Base-by-base conservation (phyloP, 2,329 filamentous ascomycete genomes). In the Calycina herbarum region DNA sequence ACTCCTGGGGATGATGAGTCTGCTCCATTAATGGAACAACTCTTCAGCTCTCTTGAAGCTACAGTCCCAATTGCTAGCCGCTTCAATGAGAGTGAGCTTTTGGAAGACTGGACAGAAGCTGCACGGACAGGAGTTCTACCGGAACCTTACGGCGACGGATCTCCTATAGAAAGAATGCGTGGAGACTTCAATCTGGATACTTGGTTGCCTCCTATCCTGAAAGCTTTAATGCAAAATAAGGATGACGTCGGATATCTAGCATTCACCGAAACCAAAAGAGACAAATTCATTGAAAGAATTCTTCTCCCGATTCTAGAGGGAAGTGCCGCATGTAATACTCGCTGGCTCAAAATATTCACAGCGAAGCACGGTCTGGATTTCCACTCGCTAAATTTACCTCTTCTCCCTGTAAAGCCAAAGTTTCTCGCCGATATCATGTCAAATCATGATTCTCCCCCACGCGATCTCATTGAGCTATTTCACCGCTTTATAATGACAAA, bases 381-480 rank as follows among this genome's bases (percentile, higher is more conserved):
- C n/a, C 24, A 42, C 15, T 6, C 15, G 6, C 54, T 60, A 10
- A 31, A 59, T 27, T 27, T 66, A 3, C 64, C 64, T 10, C 56
- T 31, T 7, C 57, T 63, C 6, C 64, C 64, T 24, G 60, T 66
- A 5, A 63, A 59, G 27, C 64, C 61, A 15, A 54, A 51, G 24
- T 59, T 63, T 29, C 48, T 62, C 20, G 57, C 31, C 17, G 7
- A n/a, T 6, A 4, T 63, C 56, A 2, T 56, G 17, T 8, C 5
- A 20, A 31, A 24, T 56, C 8, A 7, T 35, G n/a, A 33, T 13
- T 4, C 2, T 4, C 15, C 35, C 8, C 38, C 17, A 6, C 10
- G 20, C 10, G 59, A 48, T 20, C 7, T 45, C 17, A 31, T 48
- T n/a, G 38, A 59, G 13, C 29, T 62, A 6, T 62, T 42, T n/a